Percentiles rank a stretch among this genome's conserved stretches.
Conservation (phyloP, 768 basidiomycete species). For the Pleurotus pulmonarius region DNA sequence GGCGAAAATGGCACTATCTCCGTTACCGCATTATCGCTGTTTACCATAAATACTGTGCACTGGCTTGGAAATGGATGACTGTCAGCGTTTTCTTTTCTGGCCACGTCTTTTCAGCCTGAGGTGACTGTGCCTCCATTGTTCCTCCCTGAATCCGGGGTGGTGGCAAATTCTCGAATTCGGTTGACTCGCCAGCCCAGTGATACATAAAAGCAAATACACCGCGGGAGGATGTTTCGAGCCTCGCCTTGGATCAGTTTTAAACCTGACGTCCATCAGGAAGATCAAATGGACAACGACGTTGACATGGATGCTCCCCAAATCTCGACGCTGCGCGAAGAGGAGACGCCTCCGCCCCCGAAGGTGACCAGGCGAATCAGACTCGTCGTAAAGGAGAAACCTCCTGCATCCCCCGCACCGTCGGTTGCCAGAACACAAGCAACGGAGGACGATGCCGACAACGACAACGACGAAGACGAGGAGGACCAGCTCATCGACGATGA, state of each 20-base stretch:
- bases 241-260: constrained; percentile 62
- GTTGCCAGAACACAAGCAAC: constrained; percentile 1
- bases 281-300: constrained; percentile 41
- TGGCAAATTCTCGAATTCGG: background rate
- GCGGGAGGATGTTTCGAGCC: constrained; percentile 45
- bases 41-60: constrained; percentile 1
- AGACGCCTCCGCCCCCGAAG: constrained; percentile 57
- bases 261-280: constrained; percentile 25
- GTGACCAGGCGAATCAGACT: constrained; percentile 50
- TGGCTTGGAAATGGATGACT: background rate
- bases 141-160: background rate
- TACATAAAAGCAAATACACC: constrained; percentile 5
- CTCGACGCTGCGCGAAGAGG: constrained; percentile 72
- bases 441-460: constrained; percentile 51
- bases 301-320: constrained; percentile 83
- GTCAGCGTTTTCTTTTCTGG: background rate
- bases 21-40: background rate
- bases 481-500: constrained; percentile 82
- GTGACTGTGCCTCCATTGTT: background rate
- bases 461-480: constrained; percentile 68
- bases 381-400: constrained; percentile 31
- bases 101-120: background rate
- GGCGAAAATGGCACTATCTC: constrained; percentile 2
- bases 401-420: constrained; percentile 13
- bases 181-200: background rate